Evolutionary conservation across 441 rosid species (phyloP).

Genomic region (Populus hybrid): DNA sequence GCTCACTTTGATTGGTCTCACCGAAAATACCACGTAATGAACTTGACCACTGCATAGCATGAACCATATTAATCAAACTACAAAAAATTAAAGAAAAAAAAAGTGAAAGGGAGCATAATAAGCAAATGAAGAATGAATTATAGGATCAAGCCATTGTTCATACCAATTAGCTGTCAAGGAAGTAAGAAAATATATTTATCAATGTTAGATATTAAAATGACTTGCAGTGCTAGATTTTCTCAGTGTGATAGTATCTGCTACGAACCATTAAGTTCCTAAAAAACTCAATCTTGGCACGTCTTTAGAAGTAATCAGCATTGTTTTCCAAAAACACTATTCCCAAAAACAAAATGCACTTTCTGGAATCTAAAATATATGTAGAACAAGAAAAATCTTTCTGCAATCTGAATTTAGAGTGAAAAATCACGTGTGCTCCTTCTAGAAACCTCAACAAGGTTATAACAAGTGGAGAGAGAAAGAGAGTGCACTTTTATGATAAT

Average conservation of each 20-base stretch:
- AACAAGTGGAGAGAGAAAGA: neutral
- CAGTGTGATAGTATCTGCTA: neutral
- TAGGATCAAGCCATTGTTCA: slow-evolving; percentile 6
- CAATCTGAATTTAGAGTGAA: neutral
- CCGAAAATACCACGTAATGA: slow-evolving; percentile 52
- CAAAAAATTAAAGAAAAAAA: slow-evolving; percentile 5
- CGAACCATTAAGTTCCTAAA: neutral
- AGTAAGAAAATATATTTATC: neutral
- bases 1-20: slow-evolving; percentile 92
- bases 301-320: neutral
- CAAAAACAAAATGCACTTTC: neutral
- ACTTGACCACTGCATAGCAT: slow-evolving; percentile 53
- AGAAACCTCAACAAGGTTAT: neutral
- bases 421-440: neutral
- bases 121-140: slow-evolving; percentile 1
- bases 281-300: neutral
- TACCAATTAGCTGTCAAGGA: neutral
- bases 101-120: neutral
- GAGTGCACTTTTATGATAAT: neutral
- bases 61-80: slow-evolving; percentile 21
- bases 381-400: too few relatives aligned
- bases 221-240: neutral
- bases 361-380: neutral
- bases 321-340: neutral
- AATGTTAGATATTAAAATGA: neutral